Base-by-base conservation (phyloP, 495 filamentous ascomycete genomes). In the Pseudotulostoma volvatum region DNA sequence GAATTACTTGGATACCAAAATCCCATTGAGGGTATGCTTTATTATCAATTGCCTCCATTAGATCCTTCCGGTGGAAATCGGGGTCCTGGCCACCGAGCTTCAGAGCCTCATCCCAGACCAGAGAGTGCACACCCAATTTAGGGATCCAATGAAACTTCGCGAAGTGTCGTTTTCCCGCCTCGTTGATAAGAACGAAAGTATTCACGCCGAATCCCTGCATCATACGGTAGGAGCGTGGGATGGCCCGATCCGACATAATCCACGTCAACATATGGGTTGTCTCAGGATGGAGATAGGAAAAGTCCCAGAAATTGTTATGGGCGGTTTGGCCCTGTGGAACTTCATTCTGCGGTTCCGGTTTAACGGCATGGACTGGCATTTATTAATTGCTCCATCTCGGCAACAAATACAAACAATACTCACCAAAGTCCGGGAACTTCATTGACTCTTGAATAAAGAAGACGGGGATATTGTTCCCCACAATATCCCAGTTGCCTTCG, bases 201-300 rank as follows among this genome's bases (percentile, higher is more conserved):
- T 92, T 86, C 40, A 92, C 84, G 32, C 85, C 84, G 43, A 90
- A 92, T 0, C 85, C 85, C 50, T 92, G 79, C 80, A 92, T 88
- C 81, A 88, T 90, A 17, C 76, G 77, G 49, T 65, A 84, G 2
- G 79, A 85, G 3, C 83, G 71, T 14, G 85, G 85, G 38, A 88
- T 88, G 20, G 66, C 73, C 9, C 81, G 71, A 51, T 92, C 84
- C 31, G 70, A 77, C 78, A 82, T 79, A 36, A 76, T 63, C 82
- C 82, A 87, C 58, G 80, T 72, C 42, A 76, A 82, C 81, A 86
- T 88, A 50, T 92, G 82, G 0, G 82, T 86, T 1, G 81, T 66
- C 55, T 92, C 84, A 0, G 65, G 68, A 44, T 77, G 73, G 41
- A 68, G 55, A 14, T 61, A 50, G 44, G 52, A 40, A 34, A 73